Percentiles rank a stretch among this genome's conserved stretches.
phyloP scores from a whole-genome alignment of 2,329 filamentous ascomycete species.

The Cladophialophora psammophila region DNA sequence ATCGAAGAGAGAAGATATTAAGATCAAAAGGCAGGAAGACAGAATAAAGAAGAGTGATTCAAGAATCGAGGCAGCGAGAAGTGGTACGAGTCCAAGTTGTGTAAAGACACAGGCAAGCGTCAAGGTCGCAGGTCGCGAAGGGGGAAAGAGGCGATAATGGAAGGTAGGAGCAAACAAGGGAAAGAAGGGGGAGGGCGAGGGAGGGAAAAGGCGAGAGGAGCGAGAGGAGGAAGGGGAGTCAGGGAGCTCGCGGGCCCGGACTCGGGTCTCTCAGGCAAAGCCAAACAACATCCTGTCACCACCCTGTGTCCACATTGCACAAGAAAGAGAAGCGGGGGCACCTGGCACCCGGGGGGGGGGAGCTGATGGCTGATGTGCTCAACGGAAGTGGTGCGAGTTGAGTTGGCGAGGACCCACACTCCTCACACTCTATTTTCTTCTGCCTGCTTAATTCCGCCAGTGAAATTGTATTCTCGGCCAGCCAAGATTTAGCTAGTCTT shows the following conservation, averaged over 20 bases:
- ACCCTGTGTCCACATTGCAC: background rate
- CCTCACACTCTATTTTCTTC: constrained; percentile 13
- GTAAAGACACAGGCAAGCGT: constrained; percentile 16
- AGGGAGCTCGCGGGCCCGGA: constrained; percentile 6
- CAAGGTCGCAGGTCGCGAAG: constrained; percentile 7
- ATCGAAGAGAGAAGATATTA: constrained; percentile 28
- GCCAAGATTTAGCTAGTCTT: background rate
- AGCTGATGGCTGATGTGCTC: constrained; percentile 18
- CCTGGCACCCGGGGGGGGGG: background rate
- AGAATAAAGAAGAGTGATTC: constrained; percentile 17
- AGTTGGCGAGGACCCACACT: background rate
- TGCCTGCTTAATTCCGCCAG: constrained; percentile 16
- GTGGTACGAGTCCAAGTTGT: constrained; percentile 29
- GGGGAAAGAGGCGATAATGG: constrained; percentile 19
- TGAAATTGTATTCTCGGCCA: background rate
- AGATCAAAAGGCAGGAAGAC: constrained; percentile 25
- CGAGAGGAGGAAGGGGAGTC: constrained; percentile 33
- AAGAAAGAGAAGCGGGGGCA: background rate
- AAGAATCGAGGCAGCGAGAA: constrained; percentile 25
- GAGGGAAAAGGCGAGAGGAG: constrained; percentile 27
- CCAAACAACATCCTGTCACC: background rate
- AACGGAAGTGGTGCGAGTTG: constrained; percentile 16
- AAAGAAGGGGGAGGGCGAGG: constrained; percentile 30
- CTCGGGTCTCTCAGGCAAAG: constrained; percentile 9
- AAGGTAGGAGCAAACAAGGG: constrained; percentile 35